Evolutionary conservation across 2,329 filamentous ascomycete species (phyloP), one percentile per base, ranked within the genome.

Genomic region (Ascochyta koolunga): DNA sequence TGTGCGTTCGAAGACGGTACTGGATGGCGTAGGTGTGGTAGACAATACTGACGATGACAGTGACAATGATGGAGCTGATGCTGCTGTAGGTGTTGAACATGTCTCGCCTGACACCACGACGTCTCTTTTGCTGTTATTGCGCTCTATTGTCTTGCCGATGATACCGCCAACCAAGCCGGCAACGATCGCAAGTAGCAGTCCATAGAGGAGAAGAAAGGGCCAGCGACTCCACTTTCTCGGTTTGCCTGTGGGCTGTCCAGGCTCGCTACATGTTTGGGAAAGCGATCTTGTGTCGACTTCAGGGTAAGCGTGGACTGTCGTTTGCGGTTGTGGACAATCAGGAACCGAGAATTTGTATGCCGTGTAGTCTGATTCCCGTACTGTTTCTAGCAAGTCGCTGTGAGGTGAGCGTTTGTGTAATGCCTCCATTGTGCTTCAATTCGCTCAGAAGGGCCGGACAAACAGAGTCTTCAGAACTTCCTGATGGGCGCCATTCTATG

Each of bases 371-470:
- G 18, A 11, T 6, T 16, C 29, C 10, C 8, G n/a, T 18, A 48
- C 45, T 3, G 21, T 18, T 22, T 48, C 45, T 33, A 27, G 45
- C 4, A 48, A 36, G 19, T 48, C 45, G 29, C 45, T 48, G 29
- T 48, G 45, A 15, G 11, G 25, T 3, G 9, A 11, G 1, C 11
- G 25, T 10, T 15, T 16, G 5, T 46, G 5, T 29, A 4, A 7
- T 7, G 18, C n/a, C 24, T 21, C 5, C 43, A 31, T 46, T 6
- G 18, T 29, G 22, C 9, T 18, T 11, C 9, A 27, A 15, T 36
- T 7, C 15, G 10, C 7, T 22, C 32, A 19, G n/a, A 27, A n/a
- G 4, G 19, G 8, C 7, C 40, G 18, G 24, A 18, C 10, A 18
- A n/a, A 19, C 8, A 27, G 24, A 24, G n/a, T n/a, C n/a, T n/a